phyloP scores from a whole-genome alignment of 768 basidiomycete genomes.

The Naganishia vaughanmartiniae region DNA sequence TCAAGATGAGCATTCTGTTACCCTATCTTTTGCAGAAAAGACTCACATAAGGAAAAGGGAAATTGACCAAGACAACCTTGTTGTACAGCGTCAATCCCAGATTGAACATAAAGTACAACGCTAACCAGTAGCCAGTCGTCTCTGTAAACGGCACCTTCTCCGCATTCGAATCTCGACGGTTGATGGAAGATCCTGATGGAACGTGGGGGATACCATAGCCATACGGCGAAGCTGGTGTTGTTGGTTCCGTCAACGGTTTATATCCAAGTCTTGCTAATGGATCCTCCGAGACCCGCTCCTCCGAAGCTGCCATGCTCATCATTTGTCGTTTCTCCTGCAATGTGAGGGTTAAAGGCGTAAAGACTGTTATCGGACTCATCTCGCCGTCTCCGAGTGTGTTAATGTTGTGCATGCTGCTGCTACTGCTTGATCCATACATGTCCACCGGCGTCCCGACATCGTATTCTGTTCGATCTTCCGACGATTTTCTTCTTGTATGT shows the following conservation, averaged over 20 bases:
- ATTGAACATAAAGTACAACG: slow-evolving; percentile 84
- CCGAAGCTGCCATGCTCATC: slow-evolving; percentile 7
- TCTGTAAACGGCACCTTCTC: slow-evolving; percentile 37
- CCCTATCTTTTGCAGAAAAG: neutral
- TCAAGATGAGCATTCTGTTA: neutral
- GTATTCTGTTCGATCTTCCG: neutral
- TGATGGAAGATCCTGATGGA: neutral
- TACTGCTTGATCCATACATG: neutral
- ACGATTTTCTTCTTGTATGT: neutral
- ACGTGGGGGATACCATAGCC: neutral
- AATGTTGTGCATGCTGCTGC: neutral
- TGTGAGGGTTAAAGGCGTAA: slow-evolving; percentile 9
- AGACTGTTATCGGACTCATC: neutral
- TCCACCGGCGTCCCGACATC: slow-evolving; percentile 13
- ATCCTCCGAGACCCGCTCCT: slow-evolving; percentile 4
- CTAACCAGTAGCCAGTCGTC: slow-evolving; percentile 61
- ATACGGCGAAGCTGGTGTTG: neutral
- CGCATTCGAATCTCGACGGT: slow-evolving; percentile 15
- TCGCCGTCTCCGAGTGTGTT: slow-evolving; percentile 11
- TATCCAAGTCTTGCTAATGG: slow-evolving; percentile 14
- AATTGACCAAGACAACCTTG: slow-evolving; percentile 83
- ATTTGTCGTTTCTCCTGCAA: slow-evolving; percentile 13
- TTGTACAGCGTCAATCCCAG: slow-evolving; percentile 90
- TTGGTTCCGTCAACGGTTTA: slow-evolving; percentile 5
- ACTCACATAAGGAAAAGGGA: slow-evolving; percentile 82